A percentile compares a stretch with the other conserved stretches of the same genome.
These are phyloP conservation scores for Bruguiera sexangula DNA, from an alignment of 345 rosid genomes.

Conservation along the genomic window DNA sequence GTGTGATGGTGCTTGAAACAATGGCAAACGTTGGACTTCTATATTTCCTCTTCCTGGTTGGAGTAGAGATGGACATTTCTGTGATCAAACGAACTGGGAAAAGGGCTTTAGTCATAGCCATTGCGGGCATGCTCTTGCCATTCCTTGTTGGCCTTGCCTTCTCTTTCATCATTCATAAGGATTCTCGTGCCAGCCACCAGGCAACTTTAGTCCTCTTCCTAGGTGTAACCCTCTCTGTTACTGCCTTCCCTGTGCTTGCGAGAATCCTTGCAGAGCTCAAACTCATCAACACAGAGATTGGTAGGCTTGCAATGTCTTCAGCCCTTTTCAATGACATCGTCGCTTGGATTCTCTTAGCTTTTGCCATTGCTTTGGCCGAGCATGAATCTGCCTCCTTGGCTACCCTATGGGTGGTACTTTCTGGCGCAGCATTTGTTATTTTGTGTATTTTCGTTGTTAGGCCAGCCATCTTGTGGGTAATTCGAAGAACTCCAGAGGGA, in stretches of 20 bases:
- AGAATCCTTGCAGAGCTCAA: slow-evolving; percentile 88
- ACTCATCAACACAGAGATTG: slow-evolving; percentile 79
- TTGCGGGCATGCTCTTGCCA: slow-evolving; percentile 81
- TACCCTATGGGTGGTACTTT: slow-evolving; percentile 69
- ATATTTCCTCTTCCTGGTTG: slow-evolving; percentile 82
- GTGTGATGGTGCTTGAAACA: slow-evolving; percentile 97
- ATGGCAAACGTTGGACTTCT: slow-evolving; percentile 93
- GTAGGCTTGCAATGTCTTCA: slow-evolving; percentile 86
- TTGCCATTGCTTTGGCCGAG: slow-evolving; percentile 81
- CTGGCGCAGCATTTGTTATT: slow-evolving; percentile 45
- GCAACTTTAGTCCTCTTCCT: slow-evolving; percentile 72
- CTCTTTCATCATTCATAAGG: slow-evolving; percentile 40
- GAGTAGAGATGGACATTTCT: slow-evolving; percentile 90
- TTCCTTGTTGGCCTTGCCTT: slow-evolving; percentile 53
- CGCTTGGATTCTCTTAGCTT: slow-evolving; percentile 80
- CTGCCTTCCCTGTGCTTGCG: slow-evolving; percentile 92
- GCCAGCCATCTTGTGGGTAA: slow-evolving; percentile 68
- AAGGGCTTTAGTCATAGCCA: slow-evolving; percentile 57
- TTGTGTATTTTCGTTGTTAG: slow-evolving; percentile 58
- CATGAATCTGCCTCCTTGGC: slow-evolving; percentile 48
- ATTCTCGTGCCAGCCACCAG: slow-evolving; percentile 16
- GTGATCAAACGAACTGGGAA: slow-evolving; percentile 67
- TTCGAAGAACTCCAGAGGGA: slow-evolving; percentile 81
- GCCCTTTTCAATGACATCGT: slow-evolving; percentile 87
- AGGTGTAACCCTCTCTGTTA: slow-evolving; percentile 86